Evolutionary conservation across 495 filamentous ascomycete species (phyloP).

Genomic region (Penicillium salamii): DNA sequence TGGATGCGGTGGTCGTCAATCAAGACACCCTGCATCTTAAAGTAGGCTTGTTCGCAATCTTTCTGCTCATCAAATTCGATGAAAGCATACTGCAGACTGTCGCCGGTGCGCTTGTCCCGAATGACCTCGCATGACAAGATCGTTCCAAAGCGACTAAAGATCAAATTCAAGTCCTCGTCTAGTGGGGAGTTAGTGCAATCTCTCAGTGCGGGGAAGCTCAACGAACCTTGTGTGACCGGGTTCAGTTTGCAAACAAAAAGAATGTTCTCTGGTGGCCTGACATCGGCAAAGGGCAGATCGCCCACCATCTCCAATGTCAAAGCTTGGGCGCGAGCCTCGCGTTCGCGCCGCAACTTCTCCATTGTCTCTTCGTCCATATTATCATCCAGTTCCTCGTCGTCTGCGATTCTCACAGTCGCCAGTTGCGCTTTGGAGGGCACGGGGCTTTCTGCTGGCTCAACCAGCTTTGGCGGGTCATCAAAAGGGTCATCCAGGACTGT

Average conservation of each 20-base stretch:
- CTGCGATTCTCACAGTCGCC: slow-evolving; percentile 86
- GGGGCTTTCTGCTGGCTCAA: slow-evolving; percentile 77
- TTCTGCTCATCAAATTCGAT: slow-evolving; percentile 93
- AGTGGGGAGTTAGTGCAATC: slow-evolving; percentile 6
- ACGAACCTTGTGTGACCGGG: slow-evolving; percentile 78
- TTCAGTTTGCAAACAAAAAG: slow-evolving; percentile 99
- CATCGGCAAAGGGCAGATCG: slow-evolving; percentile 94
- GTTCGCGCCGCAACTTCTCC: slow-evolving; percentile 78
- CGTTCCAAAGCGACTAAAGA: slow-evolving; percentile 95
- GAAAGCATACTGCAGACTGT: slow-evolving; percentile 96
- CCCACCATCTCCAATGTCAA: slow-evolving; percentile 97
- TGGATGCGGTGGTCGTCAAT: slow-evolving; percentile 98
- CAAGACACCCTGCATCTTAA: slow-evolving; percentile 95
- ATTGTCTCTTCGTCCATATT: slow-evolving; percentile 73
- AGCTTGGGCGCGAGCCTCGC: slow-evolving; percentile 91
- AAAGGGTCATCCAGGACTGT: slow-evolving; percentile 87
- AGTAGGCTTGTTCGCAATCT: slow-evolving; percentile 92
- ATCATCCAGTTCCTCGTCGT: slow-evolving; percentile 78
- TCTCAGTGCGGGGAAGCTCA: background rate
- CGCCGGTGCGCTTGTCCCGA: slow-evolving; percentile 87
- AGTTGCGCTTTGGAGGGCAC: slow-evolving; percentile 78
- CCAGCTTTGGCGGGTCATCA: slow-evolving; percentile 69
- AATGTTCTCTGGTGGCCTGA: slow-evolving; percentile 96
- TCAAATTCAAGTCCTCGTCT: slow-evolving; percentile 91
- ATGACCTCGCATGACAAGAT: slow-evolving; percentile 97